Evolutionary conservation across 75 land plant genomes (phyloP).

Genomic region (Chamaecyparis obtusa): DNA sequence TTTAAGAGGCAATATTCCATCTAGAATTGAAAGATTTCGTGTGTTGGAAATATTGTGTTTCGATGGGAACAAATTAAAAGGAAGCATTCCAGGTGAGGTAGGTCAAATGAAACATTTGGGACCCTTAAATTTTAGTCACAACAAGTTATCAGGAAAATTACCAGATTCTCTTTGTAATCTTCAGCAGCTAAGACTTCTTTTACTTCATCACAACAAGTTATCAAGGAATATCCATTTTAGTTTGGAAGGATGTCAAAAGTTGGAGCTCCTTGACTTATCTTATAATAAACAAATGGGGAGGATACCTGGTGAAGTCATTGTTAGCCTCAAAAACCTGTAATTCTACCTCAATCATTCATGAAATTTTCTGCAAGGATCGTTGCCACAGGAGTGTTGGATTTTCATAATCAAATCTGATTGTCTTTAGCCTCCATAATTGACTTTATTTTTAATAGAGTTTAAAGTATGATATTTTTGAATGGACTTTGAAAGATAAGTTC

Average conservation of each 20-base stretch:
- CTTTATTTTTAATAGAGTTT: no score
- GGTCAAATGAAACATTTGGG: not conserved
- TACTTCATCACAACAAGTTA: slow-evolving; percentile 22
- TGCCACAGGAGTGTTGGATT: slow-evolving; percentile 43
- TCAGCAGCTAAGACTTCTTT: slow-evolving; percentile 11
- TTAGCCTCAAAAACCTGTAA: not conserved
- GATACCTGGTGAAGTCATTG: slow-evolving; percentile 20
- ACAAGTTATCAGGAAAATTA: not conserved
- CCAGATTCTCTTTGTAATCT: slow-evolving; percentile 21
- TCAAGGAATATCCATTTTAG: slow-evolving; percentile 16
- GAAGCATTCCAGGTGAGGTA: not conserved
- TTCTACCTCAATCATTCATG: not conserved
- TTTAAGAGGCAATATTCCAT: not conserved
- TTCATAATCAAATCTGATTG: no score
- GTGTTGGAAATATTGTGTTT: not conserved
- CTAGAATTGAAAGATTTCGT: not conserved
- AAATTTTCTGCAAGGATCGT: slow-evolving; percentile 26
- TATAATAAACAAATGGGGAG: slow-evolving; percentile 22
- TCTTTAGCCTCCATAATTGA: no score
- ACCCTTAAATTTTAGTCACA: not conserved
- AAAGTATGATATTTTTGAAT: no score
- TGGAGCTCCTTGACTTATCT: slow-evolving; percentile 31
- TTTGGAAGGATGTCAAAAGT: not conserved
- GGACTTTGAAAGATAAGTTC: no score
- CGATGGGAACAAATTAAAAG: not conserved